Conservation (phyloP, 169 alveolate species). For the Condylostoma magnum region DNA sequence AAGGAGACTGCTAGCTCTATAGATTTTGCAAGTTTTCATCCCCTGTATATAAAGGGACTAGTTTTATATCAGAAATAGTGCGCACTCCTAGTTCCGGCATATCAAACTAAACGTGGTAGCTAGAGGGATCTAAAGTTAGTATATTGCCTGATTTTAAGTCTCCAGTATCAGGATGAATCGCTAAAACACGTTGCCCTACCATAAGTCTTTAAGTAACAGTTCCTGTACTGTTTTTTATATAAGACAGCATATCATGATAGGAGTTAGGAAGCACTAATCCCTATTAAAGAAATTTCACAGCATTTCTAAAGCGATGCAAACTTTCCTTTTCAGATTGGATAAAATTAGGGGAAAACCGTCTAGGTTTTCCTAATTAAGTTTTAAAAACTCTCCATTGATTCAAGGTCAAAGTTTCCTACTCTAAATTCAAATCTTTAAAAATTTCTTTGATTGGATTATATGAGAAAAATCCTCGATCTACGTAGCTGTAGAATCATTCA, state of each 20-base stretch:
- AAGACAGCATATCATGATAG: conserved; percentile 32
- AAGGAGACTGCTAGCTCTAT: background rate
- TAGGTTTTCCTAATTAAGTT: conserved; percentile 24
- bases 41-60: conserved; percentile 41
- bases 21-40: conserved; percentile 9
- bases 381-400: conserved; percentile 24
- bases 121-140: conserved; percentile 36
- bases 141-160: conserved; percentile 51
- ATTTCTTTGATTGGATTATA: conserved; percentile 29
- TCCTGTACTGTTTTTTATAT: conserved; percentile 32
- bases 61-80: conserved; percentile 25
- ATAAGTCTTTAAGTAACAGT: conserved; percentile 30
- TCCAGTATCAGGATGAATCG: conserved; percentile 49
- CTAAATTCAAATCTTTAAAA: conserved; percentile 4
- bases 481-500: conserved; percentile 54
- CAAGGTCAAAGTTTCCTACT: background rate
- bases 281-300: conserved; percentile 28
- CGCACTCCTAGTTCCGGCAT: conserved; percentile 51
- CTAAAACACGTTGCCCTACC: conserved; percentile 57
- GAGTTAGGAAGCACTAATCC: conserved; percentile 33
- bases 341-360: conserved; percentile 44
- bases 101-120: conserved; percentile 52
- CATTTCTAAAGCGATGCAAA: conserved; percentile 34
- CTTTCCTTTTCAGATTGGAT: conserved; percentile 35
- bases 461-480: conserved; percentile 45